These are phyloP conservation scores for Cercospora sp. DNA, from an alignment of 2,329 filamentous ascomycete genomes.

Conservation along the genomic window DNA sequence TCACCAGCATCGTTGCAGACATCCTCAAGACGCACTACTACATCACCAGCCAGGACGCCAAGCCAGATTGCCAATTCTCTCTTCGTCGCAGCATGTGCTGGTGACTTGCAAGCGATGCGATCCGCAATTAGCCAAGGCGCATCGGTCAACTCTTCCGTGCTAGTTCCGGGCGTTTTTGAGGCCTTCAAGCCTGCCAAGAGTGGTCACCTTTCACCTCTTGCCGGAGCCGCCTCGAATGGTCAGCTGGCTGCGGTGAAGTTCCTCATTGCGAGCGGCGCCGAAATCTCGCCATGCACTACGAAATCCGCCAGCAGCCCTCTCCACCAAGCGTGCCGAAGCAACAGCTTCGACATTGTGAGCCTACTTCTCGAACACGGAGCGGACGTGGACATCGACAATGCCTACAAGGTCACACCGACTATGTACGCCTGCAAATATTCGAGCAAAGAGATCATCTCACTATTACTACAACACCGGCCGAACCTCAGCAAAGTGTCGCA, in stretches of 20 bases:
- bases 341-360: constrained; percentile 32
- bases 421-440: constrained; percentile 39
- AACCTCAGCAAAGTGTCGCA: constrained; percentile 32
- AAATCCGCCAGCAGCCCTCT: constrained; percentile 35
- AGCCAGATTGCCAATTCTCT: constrained; percentile 29
- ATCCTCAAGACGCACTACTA: constrained; percentile 16
- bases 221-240: constrained; percentile 35
- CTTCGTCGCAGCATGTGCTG: constrained; percentile 35
- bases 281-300: constrained; percentile 32
- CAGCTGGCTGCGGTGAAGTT: constrained; percentile 33
- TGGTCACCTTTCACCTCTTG: constrained; percentile 36
- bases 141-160: constrained; percentile 30
- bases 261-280: constrained; percentile 34
- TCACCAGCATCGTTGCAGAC: constrained; percentile 29
- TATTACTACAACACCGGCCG: constrained; percentile 33
- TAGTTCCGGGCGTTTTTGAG: constrained; percentile 35
- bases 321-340: constrained; percentile 35
- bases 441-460: constrained; percentile 27
- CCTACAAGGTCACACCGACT: constrained; percentile 36
- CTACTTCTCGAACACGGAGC: constrained; percentile 34
- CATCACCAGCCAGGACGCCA: constrained; percentile 14
- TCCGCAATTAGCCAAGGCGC: constrained; percentile 33
- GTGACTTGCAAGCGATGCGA: constrained; percentile 34
- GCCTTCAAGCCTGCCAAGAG: constrained; percentile 39
- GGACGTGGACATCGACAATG: constrained; percentile 33